phyloP scores from a whole-genome alignment of 2,329 filamentous ascomycete genomes.

The Emydomyces testavorans region DNA sequence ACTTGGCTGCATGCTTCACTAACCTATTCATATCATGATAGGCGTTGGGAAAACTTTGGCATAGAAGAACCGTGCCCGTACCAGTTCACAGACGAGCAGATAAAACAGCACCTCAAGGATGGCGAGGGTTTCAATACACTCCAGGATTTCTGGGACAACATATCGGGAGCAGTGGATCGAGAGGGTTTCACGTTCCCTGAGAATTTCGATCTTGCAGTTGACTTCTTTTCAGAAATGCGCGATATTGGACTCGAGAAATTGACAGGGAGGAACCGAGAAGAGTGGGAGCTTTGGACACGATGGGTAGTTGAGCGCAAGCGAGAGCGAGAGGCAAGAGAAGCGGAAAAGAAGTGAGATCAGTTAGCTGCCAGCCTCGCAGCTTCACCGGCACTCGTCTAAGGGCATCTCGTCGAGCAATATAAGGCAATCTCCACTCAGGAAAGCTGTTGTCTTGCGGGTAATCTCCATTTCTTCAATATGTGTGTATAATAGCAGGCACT shows the following conservation, averaged over 20 bases:
- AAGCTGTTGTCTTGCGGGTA: too few relatives aligned
- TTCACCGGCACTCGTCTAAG: too few relatives aligned
- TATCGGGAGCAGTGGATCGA: conserved; percentile 7
- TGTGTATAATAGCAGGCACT: too few relatives aligned
- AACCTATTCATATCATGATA: neutral
- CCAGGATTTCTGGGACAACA: conserved; percentile 15
- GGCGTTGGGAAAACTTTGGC: conserved; percentile 5
- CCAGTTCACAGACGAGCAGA: conserved; percentile 13
- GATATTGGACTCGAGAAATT: neutral
- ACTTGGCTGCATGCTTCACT: neutral
- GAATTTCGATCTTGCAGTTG: conserved; percentile 12
- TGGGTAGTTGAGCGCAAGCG: conserved; percentile 5
- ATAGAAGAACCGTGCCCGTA: conserved; percentile 7
- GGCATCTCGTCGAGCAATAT: too few relatives aligned
- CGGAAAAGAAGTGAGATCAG: neutral
- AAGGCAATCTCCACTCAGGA: too few relatives aligned
- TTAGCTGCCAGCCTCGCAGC: neutral
- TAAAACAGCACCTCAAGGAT: conserved; percentile 11
- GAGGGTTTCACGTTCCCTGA: conserved; percentile 10
- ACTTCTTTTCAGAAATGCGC: conserved; percentile 13
- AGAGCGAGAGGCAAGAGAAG: neutral
- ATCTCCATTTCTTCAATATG: too few relatives aligned
- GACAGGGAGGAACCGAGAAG: conserved; percentile 7
- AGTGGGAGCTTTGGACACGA: conserved; percentile 9
- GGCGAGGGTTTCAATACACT: conserved; percentile 9